Conservation (phyloP, 2,329 filamentous ascomycete genomes). For the Aspergillus alliaceus region DNA sequence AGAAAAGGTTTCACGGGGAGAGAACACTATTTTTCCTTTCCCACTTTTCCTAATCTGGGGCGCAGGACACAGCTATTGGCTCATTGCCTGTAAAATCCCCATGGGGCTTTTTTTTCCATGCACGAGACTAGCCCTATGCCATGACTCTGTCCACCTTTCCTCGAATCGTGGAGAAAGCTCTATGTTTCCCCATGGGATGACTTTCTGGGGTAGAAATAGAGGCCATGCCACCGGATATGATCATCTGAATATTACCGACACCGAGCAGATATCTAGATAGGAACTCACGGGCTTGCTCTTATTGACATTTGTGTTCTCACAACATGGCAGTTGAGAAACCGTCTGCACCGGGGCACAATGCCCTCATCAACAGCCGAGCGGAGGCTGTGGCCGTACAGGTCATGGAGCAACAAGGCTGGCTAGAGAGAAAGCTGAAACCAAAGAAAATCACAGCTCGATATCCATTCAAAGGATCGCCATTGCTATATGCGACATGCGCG, state of each 20-base stretch:
- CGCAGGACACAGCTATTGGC: too few species aligned
- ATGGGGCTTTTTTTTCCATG: too few species aligned
- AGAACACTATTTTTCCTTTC: too few species aligned
- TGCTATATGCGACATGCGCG: constrained; percentile 41
- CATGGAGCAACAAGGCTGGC: constrained; percentile 28
- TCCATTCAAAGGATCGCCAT: constrained; percentile 36
- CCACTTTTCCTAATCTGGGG: too few species aligned
- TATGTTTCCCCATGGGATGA: constrained; percentile 13
- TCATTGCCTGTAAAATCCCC: too few species aligned
- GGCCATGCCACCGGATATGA: neutral
- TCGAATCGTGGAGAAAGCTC: constrained; percentile 13
- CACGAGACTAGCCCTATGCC: too few species aligned
- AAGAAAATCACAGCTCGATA: constrained; percentile 37
- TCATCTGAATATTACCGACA: constrained; percentile 5
- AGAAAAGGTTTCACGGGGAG: too few species aligned
- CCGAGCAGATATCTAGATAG: neutral
- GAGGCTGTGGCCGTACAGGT: constrained; percentile 21
- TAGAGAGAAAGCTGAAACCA: constrained; percentile 39
- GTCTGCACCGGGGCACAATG: too few species aligned
- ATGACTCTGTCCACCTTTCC: neutral
- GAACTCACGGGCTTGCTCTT: too few species aligned
- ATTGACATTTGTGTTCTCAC: too few species aligned
- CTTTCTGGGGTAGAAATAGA: constrained; percentile 21
- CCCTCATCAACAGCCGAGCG: too few species aligned
- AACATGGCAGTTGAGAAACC: too few species aligned